Evolutionary conservation across 2,329 filamentous ascomycete genomes (phyloP), one percentile per base, ranked within the genome.

Genomic region (Epichloe gansuensis): DNA sequence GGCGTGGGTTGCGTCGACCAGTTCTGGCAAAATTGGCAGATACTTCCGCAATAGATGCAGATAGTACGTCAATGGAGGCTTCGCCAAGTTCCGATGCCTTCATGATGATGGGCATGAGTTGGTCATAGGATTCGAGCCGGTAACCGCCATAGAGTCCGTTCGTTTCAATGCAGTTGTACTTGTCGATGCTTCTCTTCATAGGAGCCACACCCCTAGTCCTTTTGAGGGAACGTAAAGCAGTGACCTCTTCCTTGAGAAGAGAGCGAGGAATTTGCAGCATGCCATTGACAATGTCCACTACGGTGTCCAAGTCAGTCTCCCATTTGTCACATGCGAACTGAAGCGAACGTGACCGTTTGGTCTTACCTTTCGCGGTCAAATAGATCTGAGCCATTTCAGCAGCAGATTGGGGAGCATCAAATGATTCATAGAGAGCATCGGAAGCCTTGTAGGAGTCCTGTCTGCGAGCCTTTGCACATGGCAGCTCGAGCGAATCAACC

Each of bases 361-460:
- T 55, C 63, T 23, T 57, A 67, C 66, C 63, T 48, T 65, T 66
- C 1, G 67, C 66, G 12, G 55, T 48, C 57, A 69, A 60, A 3
- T 51, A 9, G 21, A 50, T 21, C 28, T 48, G 43, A 28, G 52
- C 42, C 45, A 57, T 48, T 38, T 53, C 50, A n/a, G 52, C 55
- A 25, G 34, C 45, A 15, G 53, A 52, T 42, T 47, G 17, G 12
- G 56, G 56, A 13, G 5, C 12, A 23, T 50, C 55, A 17, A 7
- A 44, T 4, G 38, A 25, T 39, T 39, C 9, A n/a, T 39, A 9
- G 1, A 35, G 25, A 44, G 25, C 38, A 25, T 55, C 34, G 42
- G 44, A 45, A n/a, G 55, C 31, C 7, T 44, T 17, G 49, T 49
- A 55, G 12, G 46, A 44, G 8, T 21, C 21, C 4, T 25, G 13